These are phyloP conservation scores for Fusarium sp. DNA, from an alignment of 2,329 filamentous ascomycete species.

Conservation along the genomic window DNA sequence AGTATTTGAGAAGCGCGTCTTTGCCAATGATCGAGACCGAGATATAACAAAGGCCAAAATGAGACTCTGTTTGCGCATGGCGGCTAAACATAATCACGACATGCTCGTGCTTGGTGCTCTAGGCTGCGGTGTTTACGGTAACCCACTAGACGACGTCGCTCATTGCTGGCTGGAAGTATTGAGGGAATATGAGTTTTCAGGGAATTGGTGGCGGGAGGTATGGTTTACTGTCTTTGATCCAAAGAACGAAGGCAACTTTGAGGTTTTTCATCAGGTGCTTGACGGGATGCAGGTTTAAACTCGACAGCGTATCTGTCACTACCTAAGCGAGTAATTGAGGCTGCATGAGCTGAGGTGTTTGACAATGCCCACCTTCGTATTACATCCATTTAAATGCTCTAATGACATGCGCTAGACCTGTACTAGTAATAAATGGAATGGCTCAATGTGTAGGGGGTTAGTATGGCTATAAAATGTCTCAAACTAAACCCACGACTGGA, in stretches of 20 bases:
- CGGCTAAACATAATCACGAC: not conserved
- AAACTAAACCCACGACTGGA: too few species aligned
- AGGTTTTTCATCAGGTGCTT: not conserved
- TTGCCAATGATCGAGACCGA: not conserved
- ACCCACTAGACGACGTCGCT: fast-evolving
- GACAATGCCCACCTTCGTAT: too few species aligned
- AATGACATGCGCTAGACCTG: fast-evolving
- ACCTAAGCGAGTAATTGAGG: too few species aligned
- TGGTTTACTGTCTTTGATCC: not conserved
- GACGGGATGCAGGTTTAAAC: not conserved
- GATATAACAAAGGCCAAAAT: not conserved
- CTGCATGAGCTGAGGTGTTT: too few species aligned
- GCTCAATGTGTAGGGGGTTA: too few species aligned
- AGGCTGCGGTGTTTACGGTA: not conserved
- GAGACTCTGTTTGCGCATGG: not conserved
- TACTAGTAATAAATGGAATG: too few species aligned
- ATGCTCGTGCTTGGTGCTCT: not conserved
- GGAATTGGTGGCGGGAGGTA: not conserved
- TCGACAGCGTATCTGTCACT: not conserved
- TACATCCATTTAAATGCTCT: fast-evolving
- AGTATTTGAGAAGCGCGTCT: not conserved
- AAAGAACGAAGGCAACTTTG: not conserved
- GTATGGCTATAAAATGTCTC: too few species aligned
- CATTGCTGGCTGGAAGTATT: not conserved
- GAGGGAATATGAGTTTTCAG: not conserved